A percentile compares a stretch with the other conserved stretches of the same genome.
Evolutionary conservation across 176 grass and related monocot species (phyloP).

Genomic region (Olyra latifolia): DNA sequence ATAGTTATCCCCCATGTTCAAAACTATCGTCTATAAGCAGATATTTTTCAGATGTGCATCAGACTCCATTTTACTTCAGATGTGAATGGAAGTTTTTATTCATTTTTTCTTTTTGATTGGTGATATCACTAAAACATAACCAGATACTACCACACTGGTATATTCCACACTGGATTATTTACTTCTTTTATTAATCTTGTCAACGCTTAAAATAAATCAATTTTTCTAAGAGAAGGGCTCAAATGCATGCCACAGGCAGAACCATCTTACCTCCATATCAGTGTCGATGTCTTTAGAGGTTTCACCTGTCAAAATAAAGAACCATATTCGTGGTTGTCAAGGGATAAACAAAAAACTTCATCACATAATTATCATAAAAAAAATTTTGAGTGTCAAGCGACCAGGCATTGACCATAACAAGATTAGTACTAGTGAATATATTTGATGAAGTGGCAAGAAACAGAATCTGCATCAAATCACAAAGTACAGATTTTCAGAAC

Average conservation of each 20-base stretch:
- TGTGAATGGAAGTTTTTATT: too few species aligned
- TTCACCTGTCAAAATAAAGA: slow-evolving; percentile 48
- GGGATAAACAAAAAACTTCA: not conserved
- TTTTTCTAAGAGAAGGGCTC: not conserved
- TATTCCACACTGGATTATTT: not conserved
- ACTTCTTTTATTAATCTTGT: not conserved
- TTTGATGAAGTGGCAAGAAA: not conserved
- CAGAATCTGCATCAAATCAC: not conserved
- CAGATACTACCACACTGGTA: not conserved
- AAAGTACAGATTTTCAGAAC: not conserved
- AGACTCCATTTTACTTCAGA: too few species aligned
- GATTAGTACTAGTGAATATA: not conserved
- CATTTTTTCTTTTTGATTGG: not conserved
- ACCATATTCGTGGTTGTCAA: not conserved
- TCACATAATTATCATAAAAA: not conserved
- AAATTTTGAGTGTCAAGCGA: slow-evolving; percentile 4
- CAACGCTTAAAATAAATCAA: not conserved
- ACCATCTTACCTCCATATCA: slow-evolving; percentile 37
- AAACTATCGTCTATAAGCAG: not conserved
- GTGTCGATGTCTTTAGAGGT: slow-evolving; percentile 32
- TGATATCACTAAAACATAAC: not conserved
- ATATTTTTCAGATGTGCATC: not conserved
- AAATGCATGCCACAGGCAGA: not conserved
- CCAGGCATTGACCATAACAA: not conserved
- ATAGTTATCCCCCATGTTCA: not conserved